Percentiles rank a stretch among this genome's conserved stretches.
Evolutionary conservation across 208 protist genomes (phyloP).

Genomic region (Leishmania guyanensis): DNA sequence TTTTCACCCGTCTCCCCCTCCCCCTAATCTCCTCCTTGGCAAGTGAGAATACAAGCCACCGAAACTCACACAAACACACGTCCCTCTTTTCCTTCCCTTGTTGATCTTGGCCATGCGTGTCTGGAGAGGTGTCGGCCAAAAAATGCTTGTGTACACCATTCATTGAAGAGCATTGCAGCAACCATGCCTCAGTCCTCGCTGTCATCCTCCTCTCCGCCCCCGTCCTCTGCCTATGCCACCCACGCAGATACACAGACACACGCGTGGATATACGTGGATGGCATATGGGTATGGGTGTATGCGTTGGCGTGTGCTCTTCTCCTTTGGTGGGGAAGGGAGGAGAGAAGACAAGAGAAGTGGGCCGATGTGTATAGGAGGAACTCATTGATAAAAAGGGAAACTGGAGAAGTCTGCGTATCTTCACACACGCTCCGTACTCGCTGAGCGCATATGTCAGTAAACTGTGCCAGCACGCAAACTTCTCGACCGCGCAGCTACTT

Average conservation of each 20-base stretch:
- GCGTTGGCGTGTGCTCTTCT: background rate
- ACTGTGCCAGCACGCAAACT: background rate
- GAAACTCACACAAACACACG: background rate
- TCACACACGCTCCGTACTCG: background rate
- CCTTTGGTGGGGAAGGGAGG: background rate
- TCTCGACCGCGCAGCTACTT: too few species aligned
- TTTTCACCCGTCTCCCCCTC: too few species aligned
- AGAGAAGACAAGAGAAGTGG: background rate
- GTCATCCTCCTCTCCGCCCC: too few species aligned
- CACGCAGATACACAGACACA: background rate
- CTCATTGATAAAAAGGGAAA: background rate
- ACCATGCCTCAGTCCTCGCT: too few species aligned
- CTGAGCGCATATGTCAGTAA: background rate
- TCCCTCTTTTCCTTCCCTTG: background rate
- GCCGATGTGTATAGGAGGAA: background rate
- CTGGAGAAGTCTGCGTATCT: background rate
- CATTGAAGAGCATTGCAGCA: too few species aligned
- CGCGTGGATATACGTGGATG: background rate
- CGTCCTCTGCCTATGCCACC: background rate
- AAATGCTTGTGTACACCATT: too few species aligned
- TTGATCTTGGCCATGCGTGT: background rate
- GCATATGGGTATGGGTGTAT: background rate
- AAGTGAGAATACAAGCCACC: background rate
- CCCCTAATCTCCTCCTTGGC: too few species aligned
- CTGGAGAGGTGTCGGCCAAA: too few species aligned